Evolutionary conservation across 2,329 filamentous ascomycete species (phyloP), one percentile per base, ranked within the genome.

Genomic region (Aspergillus quadrilineatus): DNA sequence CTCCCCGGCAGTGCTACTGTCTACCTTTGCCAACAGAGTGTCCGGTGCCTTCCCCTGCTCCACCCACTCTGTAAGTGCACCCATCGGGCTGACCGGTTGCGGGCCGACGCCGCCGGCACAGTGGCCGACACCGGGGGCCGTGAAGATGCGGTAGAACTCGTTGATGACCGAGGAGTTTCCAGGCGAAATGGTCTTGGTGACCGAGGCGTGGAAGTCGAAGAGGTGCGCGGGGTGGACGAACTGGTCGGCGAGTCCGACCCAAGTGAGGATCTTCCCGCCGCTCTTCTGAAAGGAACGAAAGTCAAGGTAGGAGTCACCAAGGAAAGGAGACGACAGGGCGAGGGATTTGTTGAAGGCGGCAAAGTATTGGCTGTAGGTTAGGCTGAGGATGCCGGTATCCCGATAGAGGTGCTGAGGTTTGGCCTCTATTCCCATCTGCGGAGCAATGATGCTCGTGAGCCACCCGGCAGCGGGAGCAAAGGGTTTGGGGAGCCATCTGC

Each of bases 121-220:
- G 64, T 82, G 80, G 0, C 69, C 77, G 0, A 75, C 80, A 4
- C 80, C 80, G 0, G 80, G 80, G 12, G 83, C 69, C 1, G 81
- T 72, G 68, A 77, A 83, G 7, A 83, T 67, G 28, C 77, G 75
- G 65, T 82, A 84, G 70, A 78, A 84, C 0, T 17, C 42, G 9
- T 47, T 6, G 32, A 36, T 14, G 1, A 10, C n/a, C 1, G 17
- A 8, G 10, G 14, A 1, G 12, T 10, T 10, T 4, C 8, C 30
- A 5, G 52, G 32, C 4, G 2, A 29, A 17, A 12, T 17, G 2
- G 37, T 4, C 14, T n/a, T 41, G 41, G 6, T 28, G 14, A 59
- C 15, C 3, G 15, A 4, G 1, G 45, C 29, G 10, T 53, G 39
- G 17, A 49, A 60, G 3, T 28, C 9, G 9, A 52, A 4, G 4